phyloP scores from a whole-genome alignment of 2,329 filamentous ascomycete species.

The Apiospora arundinis region DNA sequence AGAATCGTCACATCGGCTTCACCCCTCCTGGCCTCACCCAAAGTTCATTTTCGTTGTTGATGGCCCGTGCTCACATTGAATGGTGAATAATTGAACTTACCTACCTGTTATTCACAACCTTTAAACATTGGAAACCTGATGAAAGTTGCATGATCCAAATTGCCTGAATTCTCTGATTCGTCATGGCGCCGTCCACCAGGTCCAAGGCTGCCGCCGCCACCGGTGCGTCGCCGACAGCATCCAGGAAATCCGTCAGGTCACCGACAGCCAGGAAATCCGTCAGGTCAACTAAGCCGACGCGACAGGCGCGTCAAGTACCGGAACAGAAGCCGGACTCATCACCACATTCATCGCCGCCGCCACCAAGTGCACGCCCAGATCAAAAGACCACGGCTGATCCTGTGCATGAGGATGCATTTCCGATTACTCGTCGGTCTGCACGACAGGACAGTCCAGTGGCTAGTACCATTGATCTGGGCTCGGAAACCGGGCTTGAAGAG shows the following conservation, averaged over 20 bases:
- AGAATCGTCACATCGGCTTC: background rate
- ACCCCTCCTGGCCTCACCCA: background rate
- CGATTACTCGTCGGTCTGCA: constrained; percentile 1
- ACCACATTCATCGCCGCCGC: background rate
- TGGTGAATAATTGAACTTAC: background rate
- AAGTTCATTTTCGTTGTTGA: background rate
- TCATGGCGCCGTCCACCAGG: constrained; percentile 1
- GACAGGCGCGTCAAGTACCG: background rate
- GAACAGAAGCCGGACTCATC: background rate
- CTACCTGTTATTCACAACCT: background rate
- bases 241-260: background rate
- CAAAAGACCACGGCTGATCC: background rate
- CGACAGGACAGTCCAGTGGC: background rate
- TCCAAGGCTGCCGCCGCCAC: background rate
- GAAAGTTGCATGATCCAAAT: background rate
- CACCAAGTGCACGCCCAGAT: background rate
- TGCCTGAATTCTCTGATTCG: background rate
- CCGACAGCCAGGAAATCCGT: background rate
- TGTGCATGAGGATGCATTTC: background rate
- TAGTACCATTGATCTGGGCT: background rate
- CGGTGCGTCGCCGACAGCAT: background rate
- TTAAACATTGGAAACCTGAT: background rate
- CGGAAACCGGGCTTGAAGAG: background rate
- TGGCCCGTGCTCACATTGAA: background rate
- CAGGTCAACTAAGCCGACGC: background rate